phyloP scores from a whole-genome alignment of 2,329 filamentous ascomycete species.

The Cladobotryum protrusum region DNA sequence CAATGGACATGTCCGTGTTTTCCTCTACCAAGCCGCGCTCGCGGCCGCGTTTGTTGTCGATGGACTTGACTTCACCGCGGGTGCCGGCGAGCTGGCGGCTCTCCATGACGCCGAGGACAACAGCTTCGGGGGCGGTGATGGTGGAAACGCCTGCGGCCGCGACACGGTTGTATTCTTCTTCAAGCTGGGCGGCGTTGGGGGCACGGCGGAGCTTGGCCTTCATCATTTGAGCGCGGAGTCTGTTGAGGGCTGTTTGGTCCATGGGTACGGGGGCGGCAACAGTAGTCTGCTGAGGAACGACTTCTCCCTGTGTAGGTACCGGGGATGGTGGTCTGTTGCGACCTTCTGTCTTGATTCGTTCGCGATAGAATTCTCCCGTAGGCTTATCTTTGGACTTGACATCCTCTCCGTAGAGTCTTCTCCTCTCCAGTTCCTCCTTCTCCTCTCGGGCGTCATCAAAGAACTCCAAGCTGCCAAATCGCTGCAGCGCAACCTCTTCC shows the following conservation, averaged over 20 bases:
- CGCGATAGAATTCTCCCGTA: constrained; percentile 76
- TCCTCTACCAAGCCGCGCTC: constrained; percentile 82
- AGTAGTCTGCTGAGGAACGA: constrained; percentile 46
- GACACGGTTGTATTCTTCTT: constrained; percentile 77
- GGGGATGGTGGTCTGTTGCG: constrained; percentile 17
- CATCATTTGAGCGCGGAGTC: constrained; percentile 89
- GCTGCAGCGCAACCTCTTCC: constrained; percentile 76
- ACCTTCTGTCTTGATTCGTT: constrained; percentile 59
- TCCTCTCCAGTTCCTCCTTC: constrained; percentile 79
- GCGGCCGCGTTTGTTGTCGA: constrained; percentile 73
- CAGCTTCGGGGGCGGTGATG: constrained; percentile 52
- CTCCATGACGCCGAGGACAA: constrained; percentile 82
- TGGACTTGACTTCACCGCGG: constrained; percentile 65
- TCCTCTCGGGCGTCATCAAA: constrained; percentile 95
- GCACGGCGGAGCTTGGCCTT: constrained; percentile 83
- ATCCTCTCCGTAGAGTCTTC: constrained; percentile 74
- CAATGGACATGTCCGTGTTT: constrained; percentile 92
- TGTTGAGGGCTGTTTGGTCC: constrained; percentile 77
- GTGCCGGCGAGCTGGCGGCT: constrained; percentile 78
- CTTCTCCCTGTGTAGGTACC: constrained; percentile 45
- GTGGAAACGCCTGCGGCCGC: constrained; percentile 52
- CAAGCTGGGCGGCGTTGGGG: constrained; percentile 67
- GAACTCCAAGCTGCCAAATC: constrained; percentile 71
- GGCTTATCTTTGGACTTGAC: constrained; percentile 84
- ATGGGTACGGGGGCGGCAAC: constrained; percentile 39